Base-by-base conservation (phyloP, 805 yeast genomes). In the Barnettozyma sp. region DNA sequence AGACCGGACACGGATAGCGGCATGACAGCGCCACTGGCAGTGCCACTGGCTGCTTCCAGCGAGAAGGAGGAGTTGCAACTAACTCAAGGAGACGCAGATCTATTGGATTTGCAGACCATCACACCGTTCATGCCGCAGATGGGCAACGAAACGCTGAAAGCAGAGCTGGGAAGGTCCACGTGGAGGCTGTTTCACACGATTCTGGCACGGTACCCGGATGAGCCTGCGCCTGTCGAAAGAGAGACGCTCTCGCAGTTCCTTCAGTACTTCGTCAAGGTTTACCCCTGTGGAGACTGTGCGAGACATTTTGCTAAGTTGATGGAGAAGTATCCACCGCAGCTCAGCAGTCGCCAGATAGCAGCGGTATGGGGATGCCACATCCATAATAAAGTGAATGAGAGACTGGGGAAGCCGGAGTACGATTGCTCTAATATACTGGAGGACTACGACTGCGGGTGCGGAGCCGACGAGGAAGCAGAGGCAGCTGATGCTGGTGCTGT, bases 201-300 rank as follows among this genome's bases (percentile, higher is more conserved):
- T 22, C 65, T 92, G 33, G 94, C 97, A 1, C 71, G 96, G 52
- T 92, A 83, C 54, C 97, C 98, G 0, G 95, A 82, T 29, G 61
- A 62, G 18, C 98, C 98, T 14, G 60, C 78, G 1, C 46, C 52
- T 4, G 71, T 68, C 30, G 87, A 90, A 51, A 68, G 76, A 34
- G 55, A 65, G 21, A 82, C 90, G 19, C 63, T 92, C 32, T 50
- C 60, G 13, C 71, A 65, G 39, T 92, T 78, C 55, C 69, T 92
- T 15, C 61, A 73, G 16, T 63, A 84, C 23, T 92, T 88, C 62
- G 87, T 92, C 1, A 85, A 88, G 49, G 90, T 92, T 8, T 92
- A 92, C 46, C 98, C 98, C 0, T 90, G 97, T 61, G 95, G 95
- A 4, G 97, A 90, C 55, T 92, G 97, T 61, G 97, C 98, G 0